Evolutionary conservation across 345 rosid genomes (phyloP), one percentile per base, ranked within the genome.

Genomic region (Hypericum androsaemum): DNA sequence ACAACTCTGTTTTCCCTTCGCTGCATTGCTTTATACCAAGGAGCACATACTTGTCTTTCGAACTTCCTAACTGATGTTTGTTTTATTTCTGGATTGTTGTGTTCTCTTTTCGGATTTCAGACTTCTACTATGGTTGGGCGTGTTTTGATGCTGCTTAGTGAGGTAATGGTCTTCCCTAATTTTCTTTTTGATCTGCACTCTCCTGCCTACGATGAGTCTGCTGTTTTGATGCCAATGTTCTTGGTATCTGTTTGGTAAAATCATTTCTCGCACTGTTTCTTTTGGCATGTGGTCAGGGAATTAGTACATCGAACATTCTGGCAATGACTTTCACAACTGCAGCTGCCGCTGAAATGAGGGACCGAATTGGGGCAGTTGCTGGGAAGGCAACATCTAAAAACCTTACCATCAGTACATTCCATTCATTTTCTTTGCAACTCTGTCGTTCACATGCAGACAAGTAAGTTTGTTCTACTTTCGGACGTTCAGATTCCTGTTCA

Each of bases 101-200:
- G 43, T 64, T 66, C 48, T 65, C 42, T 52, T 47, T 63, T 61
- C 59, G 32, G 36, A 55, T 67, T 57, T 45, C 68, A 87, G 95
- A 90, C 98, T 64, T 84, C 96, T 36, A 90, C 98, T 42, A 90
- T 86, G 96, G 96, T 90, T 59, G 98, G 98, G 53, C 96, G 95
- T 50, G 79, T 90, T 56, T 59, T 90, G 64, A 76, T 66, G 77
- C 65, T 84, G 65, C 81, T 86, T 41, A 76, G 54, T 62, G 70
- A 82, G 97, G 96, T 89, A 82, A 56, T 62, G 41, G 45, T 41
- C 7, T 50, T 51, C 37, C 35, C 49, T 8, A 5, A 47, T 28
- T 53, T 10, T 52, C 37, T 60, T 45, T 47, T 53, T 43, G 37
- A 12, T 15, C 1, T 50, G 56, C 49, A 14, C 0, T 13, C 37